A percentile compares a stretch with the other conserved stretches of the same genome.
Conservation (phyloP, 129 eudicot species). For the Smallanthus sonchifolius region DNA sequence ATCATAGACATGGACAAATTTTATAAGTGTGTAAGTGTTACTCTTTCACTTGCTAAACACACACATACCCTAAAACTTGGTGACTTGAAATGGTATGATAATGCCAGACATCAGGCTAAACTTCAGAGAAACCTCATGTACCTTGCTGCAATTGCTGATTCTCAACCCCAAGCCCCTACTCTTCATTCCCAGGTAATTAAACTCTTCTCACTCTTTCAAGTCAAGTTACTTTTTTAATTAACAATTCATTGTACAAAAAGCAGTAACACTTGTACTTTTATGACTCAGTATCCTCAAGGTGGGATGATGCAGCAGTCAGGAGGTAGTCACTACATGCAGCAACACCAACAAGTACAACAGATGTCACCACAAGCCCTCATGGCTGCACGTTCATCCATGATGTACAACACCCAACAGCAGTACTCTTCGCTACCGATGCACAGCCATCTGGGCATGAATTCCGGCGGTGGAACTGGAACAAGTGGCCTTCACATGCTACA, state of each 20-base stretch:
- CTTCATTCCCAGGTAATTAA: slow-evolving; percentile 86
- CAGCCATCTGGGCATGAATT: slow-evolving; percentile 56
- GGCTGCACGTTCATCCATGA: slow-evolving; percentile 74
- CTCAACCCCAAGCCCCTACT: slow-evolving; percentile 90
- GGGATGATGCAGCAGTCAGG: slow-evolving; percentile 73
- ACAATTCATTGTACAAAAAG: not conserved
- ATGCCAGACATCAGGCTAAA: slow-evolving; percentile 83
- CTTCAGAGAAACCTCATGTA: slow-evolving; percentile 96
- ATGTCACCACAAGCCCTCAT: slow-evolving; percentile 68
- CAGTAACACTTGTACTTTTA: not conserved
- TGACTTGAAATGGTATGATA: not conserved
- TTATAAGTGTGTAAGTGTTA: not conserved
- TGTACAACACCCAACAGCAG: slow-evolving; percentile 53
- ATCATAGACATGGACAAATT: not conserved
- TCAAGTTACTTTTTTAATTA: not conserved
- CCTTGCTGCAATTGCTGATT: slow-evolving; percentile 99
- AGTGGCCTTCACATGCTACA: slow-evolving; percentile 63
- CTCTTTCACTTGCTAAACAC: not conserved
- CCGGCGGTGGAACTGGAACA: slow-evolving; percentile 29
- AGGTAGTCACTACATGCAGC: slow-evolving; percentile 79
- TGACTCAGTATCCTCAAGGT: slow-evolving; percentile 50
- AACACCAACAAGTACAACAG: slow-evolving; percentile 72
- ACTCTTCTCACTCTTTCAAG: not conserved
- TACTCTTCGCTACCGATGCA: slow-evolving; percentile 59
- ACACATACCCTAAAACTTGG: not conserved